These are phyloP conservation scores for Rhizopus arrhizus DNA, from an alignment of 371 early-diverging fungal genomes.

Conservation along the genomic window DNA sequence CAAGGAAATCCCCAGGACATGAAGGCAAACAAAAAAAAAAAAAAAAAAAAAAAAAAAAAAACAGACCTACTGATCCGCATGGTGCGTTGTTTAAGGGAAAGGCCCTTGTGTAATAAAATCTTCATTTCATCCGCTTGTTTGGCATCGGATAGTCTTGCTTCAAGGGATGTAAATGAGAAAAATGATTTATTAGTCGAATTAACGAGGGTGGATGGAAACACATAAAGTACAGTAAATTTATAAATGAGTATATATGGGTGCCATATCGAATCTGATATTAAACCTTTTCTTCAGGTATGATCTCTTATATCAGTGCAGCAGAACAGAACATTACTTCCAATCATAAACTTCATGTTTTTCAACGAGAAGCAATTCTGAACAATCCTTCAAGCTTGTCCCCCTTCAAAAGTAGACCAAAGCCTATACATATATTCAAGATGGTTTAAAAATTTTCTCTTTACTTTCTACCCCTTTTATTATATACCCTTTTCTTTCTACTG, in stretches of 20 bases:
- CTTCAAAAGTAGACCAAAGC: conserved; percentile 3
- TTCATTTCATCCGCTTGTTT: conserved; percentile 13
- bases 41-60: conserved; percentile 16
- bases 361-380: conserved; percentile 7
- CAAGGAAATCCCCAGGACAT: conserved; percentile 18
- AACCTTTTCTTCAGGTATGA: conserved; percentile 10
- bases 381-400: neutral
- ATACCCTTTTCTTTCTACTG: neutral
- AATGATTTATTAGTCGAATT: conserved; percentile 5
- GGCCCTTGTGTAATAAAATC: conserved; percentile 8
- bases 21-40: conserved; percentile 10
- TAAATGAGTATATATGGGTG: neutral
- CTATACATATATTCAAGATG: conserved; percentile 5
- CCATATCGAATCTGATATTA: conserved; percentile 4
- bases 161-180: conserved; percentile 12
- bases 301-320: conserved; percentile 7
- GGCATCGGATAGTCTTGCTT: conserved; percentile 13
- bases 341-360: conserved; percentile 10
- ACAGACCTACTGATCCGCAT: conserved; percentile 6
- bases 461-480: conserved; percentile 2
- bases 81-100: conserved; percentile 12
- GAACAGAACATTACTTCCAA: too few relatives aligned
- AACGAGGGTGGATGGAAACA: conserved; percentile 11
- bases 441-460: conserved; percentile 9
- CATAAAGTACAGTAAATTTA: conserved; percentile 12